These are phyloP conservation scores for Leccinum variicolor DNA, from an alignment of 768 basidiomycete genomes.

Conservation along the genomic window DNA sequence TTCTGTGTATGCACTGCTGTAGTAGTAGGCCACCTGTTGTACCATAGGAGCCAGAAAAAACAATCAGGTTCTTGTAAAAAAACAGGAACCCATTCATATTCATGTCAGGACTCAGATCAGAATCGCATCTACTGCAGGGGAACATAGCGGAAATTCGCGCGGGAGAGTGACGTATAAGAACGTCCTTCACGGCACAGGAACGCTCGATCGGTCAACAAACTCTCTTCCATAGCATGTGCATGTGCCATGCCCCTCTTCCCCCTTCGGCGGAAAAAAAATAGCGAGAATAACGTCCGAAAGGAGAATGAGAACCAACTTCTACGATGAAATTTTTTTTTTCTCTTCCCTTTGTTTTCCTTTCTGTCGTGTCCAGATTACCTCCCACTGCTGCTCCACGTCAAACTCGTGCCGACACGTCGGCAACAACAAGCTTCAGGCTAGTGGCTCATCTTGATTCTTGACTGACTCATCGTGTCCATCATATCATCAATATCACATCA, in stretches of 20 bases:
- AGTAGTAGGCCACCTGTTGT: background rate
- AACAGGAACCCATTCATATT: background rate
- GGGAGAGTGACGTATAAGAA: constrained; percentile 1
- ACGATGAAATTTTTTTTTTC: background rate
- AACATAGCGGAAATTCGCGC: background rate
- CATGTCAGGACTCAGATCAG: background rate
- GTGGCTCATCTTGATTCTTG: background rate
- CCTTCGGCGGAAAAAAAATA: background rate
- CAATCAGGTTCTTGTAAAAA: background rate
- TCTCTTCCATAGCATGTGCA: background rate
- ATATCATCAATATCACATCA: background rate
- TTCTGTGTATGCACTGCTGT: background rate
- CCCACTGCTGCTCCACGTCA: background rate
- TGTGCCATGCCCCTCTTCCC: background rate
- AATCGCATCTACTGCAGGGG: background rate
- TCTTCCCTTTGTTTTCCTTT: background rate
- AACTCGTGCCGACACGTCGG: background rate
- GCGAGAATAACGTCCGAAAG: background rate
- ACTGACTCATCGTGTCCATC: background rate
- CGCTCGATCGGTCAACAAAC: background rate
- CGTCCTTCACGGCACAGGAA: background rate
- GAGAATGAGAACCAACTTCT: background rate
- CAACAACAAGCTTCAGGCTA: background rate
- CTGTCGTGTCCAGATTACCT: background rate
- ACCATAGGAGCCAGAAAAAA: background rate